Evolutionary conservation across 2,329 filamentous ascomycete genomes (phyloP).

Genomic region (Aspergillus persii): DNA sequence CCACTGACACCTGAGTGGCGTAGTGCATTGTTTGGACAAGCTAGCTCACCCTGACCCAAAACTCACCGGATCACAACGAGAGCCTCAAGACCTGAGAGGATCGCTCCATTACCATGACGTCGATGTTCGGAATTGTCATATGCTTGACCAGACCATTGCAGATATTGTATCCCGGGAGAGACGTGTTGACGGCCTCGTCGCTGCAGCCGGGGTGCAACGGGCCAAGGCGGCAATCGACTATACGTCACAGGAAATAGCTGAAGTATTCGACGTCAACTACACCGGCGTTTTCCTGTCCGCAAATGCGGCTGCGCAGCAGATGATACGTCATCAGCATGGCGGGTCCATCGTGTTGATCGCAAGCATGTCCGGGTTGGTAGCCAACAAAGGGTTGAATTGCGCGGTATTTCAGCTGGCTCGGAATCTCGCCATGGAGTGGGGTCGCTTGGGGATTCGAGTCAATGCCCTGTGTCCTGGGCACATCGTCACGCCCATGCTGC

Average conservation of each 20-base stretch:
- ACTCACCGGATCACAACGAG: conserved; percentile 40
- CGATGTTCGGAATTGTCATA: conserved; percentile 43
- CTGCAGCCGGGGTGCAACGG: conserved; percentile 45
- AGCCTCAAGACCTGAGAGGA: conserved; percentile 35
- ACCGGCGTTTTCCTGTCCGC: conserved; percentile 50
- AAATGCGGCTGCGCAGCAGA: conserved; percentile 47
- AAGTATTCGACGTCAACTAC: conserved; percentile 51
- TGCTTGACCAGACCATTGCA: conserved; percentile 35
- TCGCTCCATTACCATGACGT: conserved; percentile 47
- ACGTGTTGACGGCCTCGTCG: conserved; percentile 43
- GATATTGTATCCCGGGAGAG: conserved; percentile 33
- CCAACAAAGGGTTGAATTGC: conserved; percentile 47
- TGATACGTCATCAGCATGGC: conserved; percentile 48
- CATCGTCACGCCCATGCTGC: conserved; percentile 70
- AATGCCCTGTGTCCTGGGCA: conserved; percentile 56
- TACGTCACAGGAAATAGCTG: conserved; percentile 38
- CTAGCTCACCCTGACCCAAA: conserved; percentile 42
- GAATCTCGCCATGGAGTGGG: conserved; percentile 55
- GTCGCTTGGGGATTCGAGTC: conserved; percentile 50
- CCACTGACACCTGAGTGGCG: background rate
- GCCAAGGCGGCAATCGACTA: conserved; percentile 43
- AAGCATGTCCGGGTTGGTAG: conserved; percentile 51
- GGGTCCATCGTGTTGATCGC: conserved; percentile 52
- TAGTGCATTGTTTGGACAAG: conserved; percentile 51
- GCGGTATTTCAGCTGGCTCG: conserved; percentile 51